Evolutionary conservation across 2,329 filamentous ascomycete genomes (phyloP).

Genomic region (Penicillium sp.): DNA sequence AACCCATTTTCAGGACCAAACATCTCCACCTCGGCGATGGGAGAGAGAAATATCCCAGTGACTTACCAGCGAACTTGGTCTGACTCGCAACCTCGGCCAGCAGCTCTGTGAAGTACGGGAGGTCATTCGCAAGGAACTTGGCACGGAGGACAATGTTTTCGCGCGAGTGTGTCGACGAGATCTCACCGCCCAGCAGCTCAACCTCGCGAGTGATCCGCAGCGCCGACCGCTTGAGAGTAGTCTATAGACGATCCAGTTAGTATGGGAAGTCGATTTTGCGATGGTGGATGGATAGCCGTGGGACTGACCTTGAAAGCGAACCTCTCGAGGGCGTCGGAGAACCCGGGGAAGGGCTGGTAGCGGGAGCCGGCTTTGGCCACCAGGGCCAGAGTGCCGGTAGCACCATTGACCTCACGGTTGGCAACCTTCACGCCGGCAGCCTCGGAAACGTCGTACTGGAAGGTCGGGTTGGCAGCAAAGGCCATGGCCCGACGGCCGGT

Average conservation of each 20-base stretch:
- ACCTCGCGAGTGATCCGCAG: conserved; percentile 92
- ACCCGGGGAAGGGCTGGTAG: conserved; percentile 84
- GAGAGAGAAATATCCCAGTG: neutral
- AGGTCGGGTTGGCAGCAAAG: conserved; percentile 65
- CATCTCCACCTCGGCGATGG: neutral
- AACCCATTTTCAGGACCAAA: conserved; percentile 5
- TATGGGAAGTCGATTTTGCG: conserved; percentile 1
- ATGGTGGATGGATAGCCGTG: conserved; percentile 23
- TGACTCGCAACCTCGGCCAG: conserved; percentile 84
- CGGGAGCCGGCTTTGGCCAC: conserved; percentile 93
- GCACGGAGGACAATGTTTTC: conserved; percentile 90
- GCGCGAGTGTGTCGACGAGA: conserved; percentile 82
- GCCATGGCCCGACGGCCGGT: conserved; percentile 61
- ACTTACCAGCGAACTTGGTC: conserved; percentile 74
- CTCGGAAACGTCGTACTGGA: conserved; percentile 84
- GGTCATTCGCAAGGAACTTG: conserved; percentile 91
- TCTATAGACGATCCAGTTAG: conserved; percentile 54
- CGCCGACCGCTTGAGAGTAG: conserved; percentile 78
- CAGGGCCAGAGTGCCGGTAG: conserved; percentile 85
- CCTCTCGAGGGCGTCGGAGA: conserved; percentile 85
- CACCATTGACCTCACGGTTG: conserved; percentile 81
- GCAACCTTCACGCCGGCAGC: conserved; percentile 87
- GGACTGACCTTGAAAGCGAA: conserved; percentile 90
- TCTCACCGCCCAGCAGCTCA: conserved; percentile 89
- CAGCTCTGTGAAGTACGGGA: conserved; percentile 96